Base-by-base conservation (phyloP, 495 filamentous ascomycete species). In the Penicillium bovifimosum region DNA sequence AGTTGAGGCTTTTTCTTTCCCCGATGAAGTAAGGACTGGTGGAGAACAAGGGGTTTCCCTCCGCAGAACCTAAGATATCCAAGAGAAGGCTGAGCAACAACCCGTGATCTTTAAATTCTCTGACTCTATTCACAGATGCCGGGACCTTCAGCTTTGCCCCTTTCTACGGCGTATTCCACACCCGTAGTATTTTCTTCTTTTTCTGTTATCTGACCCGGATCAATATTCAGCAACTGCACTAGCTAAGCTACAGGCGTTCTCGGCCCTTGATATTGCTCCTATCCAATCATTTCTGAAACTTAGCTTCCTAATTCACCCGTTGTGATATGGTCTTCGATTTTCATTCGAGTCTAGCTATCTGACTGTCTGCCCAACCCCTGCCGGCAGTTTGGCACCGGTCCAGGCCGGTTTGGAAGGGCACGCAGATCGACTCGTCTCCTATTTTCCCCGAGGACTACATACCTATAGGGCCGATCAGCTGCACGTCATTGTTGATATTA, bases 251-350 rank as follows among this genome's bases (percentile, higher is more conserved):
- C 32, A 34, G 32, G 20, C 20, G 20, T 14, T 36, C 44, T 16
- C 41, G 38, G 42, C 33, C 31, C 41, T 36, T 39, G 27, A 35
- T 43, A 43, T 17, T 14, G 34, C 44, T n/a, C 29, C 29, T 39
- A 31, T 39, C 54, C 55, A 55, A 58, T 50, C 50, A 64, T 50
- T 44, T 47, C 47, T 34, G 42, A 33, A 11, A 29, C 11, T 55
- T 31, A 34, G 40, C 54, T 56, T 58, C 62, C 62, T 65, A 65
- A 38, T 58, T 62, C 41, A 58, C 62, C 62, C 62, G 62, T 58
- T 51, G 55, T 53, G 55, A 47, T 41, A 54, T 53, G 47, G 9
- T 41, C 40, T 46, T 52, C 36, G 53, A 34, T 52, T 43, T 49
- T 41, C 20, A 46, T 38, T 49, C 43, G 39, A 52, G 31, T 45